Base-by-base conservation (phyloP, 805 yeast species). In the Maudiozyma serrabonitensis region DNA sequence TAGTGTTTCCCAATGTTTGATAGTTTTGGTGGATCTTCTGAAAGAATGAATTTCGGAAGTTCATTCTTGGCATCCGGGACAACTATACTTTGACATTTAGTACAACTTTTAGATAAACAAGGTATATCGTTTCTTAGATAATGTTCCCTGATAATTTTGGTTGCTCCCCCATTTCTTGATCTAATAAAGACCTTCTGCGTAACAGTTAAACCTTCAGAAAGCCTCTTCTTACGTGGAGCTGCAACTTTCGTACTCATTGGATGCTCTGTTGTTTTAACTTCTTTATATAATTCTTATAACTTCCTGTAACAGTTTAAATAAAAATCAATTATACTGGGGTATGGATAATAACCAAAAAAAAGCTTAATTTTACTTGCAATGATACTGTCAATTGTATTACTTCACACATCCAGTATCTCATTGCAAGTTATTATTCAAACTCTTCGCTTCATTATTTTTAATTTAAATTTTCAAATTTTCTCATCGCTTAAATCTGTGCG, bases 61-160 rank as follows among this genome's bases (percentile, higher is more conserved):
- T 81, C 75, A 37, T 91, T 93, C 18, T 75, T 72, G 15, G 91
- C 81, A 62, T 82, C 82, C 7, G 85, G 75, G 26, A 62, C 68
- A 13, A 78, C 69, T 31, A 74, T 70, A 25, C 69, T 68, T 12
- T 71, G 68, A 66, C 99, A 93, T 35, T 60, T 63, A 9, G 68
- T 60, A 67, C 99, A 93, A 1, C 78, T 70, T 54, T 70, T 73
- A 2, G 96, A 87, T 47, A 83, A 80, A 67, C 99, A 93, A 18
- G 97, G 95, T 46, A 93, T 88, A 67, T 93, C 99, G 48, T 79
- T 80, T 66, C 99, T 77, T 50, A 93, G 71, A 63, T 93, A 93
- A 67, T 91, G 99, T 63, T 93, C 99, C 56, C 97, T 76, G 9
- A 91, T 95, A 26, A 93, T 78, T 64, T 93, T 57, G 35, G 89